A percentile compares a stretch with the other conserved stretches of the same genome.
Conservation (phyloP, 2,329 filamentous ascomycete species). For the Madurella fahalii region DNA sequence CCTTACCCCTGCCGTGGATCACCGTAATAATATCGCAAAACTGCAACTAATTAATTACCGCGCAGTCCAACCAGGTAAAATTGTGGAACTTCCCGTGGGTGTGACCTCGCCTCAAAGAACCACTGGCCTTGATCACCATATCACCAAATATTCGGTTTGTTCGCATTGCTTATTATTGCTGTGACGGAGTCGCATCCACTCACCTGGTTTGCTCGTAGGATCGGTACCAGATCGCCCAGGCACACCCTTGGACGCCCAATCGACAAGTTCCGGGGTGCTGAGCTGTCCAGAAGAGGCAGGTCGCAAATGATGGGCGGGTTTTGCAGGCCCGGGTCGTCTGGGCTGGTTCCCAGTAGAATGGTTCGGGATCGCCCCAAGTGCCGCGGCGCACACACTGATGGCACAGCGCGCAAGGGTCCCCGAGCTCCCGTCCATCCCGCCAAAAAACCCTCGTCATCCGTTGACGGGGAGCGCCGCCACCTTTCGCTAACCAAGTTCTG, state of each 20-base stretch:
- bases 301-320: conserved; percentile 14
- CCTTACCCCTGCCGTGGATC: too few species aligned
- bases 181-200: too few species aligned
- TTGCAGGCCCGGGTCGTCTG: conserved; percentile 9
- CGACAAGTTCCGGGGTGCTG: conserved; percentile 1
- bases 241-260: conserved; percentile 10
- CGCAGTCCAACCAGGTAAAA: too few species aligned
- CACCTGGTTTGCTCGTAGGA: too few species aligned
- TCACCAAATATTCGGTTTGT: too few species aligned
- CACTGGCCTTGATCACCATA: too few species aligned
- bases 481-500: neutral
- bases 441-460: neutral
- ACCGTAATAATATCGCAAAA: too few species aligned
- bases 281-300: conserved; percentile 20
- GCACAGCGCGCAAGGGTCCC: neutral
- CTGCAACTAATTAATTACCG: too few species aligned
- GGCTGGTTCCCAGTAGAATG: conserved; percentile 21
- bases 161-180: too few species aligned
- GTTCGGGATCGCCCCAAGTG: conserved; percentile 24
- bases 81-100: too few species aligned
- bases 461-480: neutral
- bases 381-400: conserved; percentile 14
- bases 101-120: too few species aligned
- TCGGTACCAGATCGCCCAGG: too few species aligned
- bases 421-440: neutral